phyloP scores from a whole-genome alignment of 371 early-diverging fungal genomes.

The Apophysomyces sp. region DNA sequence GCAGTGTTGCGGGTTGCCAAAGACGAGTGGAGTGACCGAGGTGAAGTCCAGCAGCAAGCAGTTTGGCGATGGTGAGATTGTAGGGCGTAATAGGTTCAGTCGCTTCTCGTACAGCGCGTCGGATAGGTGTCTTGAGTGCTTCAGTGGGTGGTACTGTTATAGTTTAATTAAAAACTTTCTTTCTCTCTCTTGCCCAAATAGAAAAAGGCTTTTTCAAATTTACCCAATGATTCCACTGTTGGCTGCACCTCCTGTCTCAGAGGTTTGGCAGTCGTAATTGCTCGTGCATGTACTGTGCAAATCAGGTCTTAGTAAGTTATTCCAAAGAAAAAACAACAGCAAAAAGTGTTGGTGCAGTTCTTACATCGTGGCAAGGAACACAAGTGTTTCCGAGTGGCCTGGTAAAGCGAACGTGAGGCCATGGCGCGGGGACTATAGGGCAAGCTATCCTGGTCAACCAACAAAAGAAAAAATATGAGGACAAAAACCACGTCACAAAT shows the following conservation, averaged over 20 bases:
- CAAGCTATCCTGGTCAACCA: background rate
- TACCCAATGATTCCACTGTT: background rate
- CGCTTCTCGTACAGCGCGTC: conserved; percentile 28
- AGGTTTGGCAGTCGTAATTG: background rate
- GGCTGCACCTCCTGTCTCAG: background rate
- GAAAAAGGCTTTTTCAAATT: background rate
- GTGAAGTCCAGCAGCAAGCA: conserved; percentile 90
- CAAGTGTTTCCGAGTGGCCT: background rate
- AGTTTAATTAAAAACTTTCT: conserved; percentile 4
- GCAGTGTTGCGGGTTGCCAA: conserved; percentile 84
- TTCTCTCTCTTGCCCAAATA: background rate
- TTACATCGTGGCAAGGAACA: background rate
- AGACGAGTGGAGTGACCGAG: conserved; percentile 82
- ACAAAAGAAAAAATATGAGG: background rate
- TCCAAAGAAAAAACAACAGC: background rate
- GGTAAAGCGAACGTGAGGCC: background rate
- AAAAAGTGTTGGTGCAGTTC: background rate
- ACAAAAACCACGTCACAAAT: background rate
- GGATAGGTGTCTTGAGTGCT: conserved; percentile 32
- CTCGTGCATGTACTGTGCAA: background rate
- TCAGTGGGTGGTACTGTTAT: conserved; percentile 19
- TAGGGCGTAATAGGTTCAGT: conserved; percentile 36
- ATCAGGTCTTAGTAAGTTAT: background rate
- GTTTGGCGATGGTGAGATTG: conserved; percentile 64
- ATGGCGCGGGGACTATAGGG: background rate